Conservation (phyloP, 208 protist species). For the Trypanosoma platydactyli region DNA sequence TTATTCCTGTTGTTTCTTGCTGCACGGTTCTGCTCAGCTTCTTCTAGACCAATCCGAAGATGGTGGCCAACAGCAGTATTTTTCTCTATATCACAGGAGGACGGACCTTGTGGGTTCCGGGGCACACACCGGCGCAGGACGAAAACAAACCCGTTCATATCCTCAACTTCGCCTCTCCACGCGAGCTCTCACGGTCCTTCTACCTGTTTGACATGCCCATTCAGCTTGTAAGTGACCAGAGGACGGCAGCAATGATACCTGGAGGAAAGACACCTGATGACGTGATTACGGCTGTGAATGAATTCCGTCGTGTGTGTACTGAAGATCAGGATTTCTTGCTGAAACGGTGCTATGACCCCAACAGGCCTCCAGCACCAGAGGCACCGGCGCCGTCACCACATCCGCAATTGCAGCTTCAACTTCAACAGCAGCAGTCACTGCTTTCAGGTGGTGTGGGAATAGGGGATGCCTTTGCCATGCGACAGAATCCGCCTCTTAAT, state of each 20-base stretch:
- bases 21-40: too few species aligned
- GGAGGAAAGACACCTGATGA: constrained; percentile 77
- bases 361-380: constrained; percentile 26
- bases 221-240: constrained; percentile 58
- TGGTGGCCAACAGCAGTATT: constrained; percentile 37
- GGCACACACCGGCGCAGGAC: constrained; percentile 51
- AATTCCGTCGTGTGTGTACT: constrained; percentile 72
- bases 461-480: constrained; percentile 10
- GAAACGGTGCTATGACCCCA: constrained; percentile 72
- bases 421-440: constrained; percentile 24
- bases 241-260: constrained; percentile 47
- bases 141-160: constrained; percentile 72
- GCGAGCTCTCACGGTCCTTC: constrained; percentile 78
- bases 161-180: constrained; percentile 60
- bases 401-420: constrained; percentile 21
- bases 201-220: constrained; percentile 86
- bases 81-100: constrained; percentile 73
- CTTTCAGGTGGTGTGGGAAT: background rate
- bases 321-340: constrained; percentile 65
- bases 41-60: background rate
- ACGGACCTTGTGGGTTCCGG: constrained; percentile 86
- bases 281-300: constrained; percentile 69
- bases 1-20: too few species aligned
- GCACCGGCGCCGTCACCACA: constrained; percentile 14
- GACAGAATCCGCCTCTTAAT: constrained; percentile 5